These are phyloP conservation scores for Cladochytrium replicatum DNA, from an alignment of 192 early-diverging fungal genomes.

Conservation along the genomic window DNA sequence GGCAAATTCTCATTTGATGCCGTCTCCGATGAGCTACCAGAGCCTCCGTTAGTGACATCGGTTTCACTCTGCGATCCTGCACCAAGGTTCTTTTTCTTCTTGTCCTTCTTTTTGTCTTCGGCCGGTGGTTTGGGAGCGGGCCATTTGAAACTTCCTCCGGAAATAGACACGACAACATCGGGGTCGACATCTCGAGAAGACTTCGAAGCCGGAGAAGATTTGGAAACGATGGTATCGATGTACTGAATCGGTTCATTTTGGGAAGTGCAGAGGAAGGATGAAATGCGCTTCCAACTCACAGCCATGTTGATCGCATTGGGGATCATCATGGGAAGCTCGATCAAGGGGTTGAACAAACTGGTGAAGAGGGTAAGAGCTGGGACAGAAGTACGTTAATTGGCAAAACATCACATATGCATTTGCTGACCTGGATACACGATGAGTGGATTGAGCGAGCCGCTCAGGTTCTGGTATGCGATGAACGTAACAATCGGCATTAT, in stretches of 20 bases:
- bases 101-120: not conserved
- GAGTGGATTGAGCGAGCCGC: not conserved
- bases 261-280: constrained; percentile 4
- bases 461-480: constrained; percentile 1
- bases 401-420: too few relatives aligned
- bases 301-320: constrained; percentile 1
- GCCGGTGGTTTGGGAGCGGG: not conserved
- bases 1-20: too few relatives aligned
- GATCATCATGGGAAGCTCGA: constrained; percentile 11
- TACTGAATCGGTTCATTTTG: not conserved
- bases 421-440: constrained; percentile 8
- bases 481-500: constrained; percentile 2
- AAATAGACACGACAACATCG: constrained; percentile 1
- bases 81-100: constrained; percentile 5
- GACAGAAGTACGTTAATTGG: too few relatives aligned
- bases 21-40: too few relatives aligned
- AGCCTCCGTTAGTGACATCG: too few relatives aligned
- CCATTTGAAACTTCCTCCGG: constrained; percentile 7
- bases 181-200: not conserved
- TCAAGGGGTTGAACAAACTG: constrained; percentile 18
- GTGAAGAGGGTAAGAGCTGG: constrained; percentile 24
- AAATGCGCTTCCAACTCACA: constrained; percentile 13
- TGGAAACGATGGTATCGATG: too few relatives aligned
- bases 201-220: constrained; percentile 1
- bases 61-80: too few relatives aligned